Percentiles rank a stretch among this genome's conserved stretches.
phyloP scores from a whole-genome alignment of 2,329 filamentous ascomycete species.

The Lasiodiplodia hormozganensis region DNA sequence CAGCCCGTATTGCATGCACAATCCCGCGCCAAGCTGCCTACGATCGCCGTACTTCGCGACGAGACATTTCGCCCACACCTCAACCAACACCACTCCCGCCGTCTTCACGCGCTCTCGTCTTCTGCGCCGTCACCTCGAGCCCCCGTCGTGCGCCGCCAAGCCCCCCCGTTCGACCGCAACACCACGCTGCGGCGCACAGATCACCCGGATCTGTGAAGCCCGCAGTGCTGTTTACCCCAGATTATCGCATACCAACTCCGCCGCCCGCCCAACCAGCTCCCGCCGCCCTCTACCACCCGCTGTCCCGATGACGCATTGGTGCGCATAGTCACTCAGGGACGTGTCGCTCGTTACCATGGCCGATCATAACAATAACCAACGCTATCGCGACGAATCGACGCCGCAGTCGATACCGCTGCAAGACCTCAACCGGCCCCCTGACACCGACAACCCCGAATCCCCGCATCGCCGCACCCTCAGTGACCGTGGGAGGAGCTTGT shows the following conservation, averaged over 20 bases:
- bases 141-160: conserved; percentile 1
- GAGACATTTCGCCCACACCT: conserved; percentile 26
- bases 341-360: conserved; percentile 26
- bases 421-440: conserved; percentile 54
- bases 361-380: conserved; percentile 25
- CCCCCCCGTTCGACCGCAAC: conserved; percentile 23
- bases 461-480: conserved; percentile 55
- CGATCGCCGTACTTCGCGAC: conserved; percentile 23
- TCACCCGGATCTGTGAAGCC: conserved; percentile 27
- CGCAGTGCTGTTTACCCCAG: conserved; percentile 29
- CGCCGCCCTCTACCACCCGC: neutral
- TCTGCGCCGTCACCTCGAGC: neutral
- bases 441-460: conserved; percentile 38
- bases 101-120: conserved; percentile 6
- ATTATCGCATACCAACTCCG: conserved; percentile 20
- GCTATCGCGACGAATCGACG: conserved; percentile 55
- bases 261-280: conserved; percentile 13
- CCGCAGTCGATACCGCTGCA: conserved; percentile 75
- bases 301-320: conserved; percentile 22
- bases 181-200: conserved; percentile 29
- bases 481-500: conserved; percentile 56
- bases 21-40: conserved; percentile 23
- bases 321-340: neutral
- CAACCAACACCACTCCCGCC: conserved; percentile 2
- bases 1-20: conserved; percentile 22